Conservation (phyloP, 139 green algal species). For the Chlamydomonas sp. region DNA sequence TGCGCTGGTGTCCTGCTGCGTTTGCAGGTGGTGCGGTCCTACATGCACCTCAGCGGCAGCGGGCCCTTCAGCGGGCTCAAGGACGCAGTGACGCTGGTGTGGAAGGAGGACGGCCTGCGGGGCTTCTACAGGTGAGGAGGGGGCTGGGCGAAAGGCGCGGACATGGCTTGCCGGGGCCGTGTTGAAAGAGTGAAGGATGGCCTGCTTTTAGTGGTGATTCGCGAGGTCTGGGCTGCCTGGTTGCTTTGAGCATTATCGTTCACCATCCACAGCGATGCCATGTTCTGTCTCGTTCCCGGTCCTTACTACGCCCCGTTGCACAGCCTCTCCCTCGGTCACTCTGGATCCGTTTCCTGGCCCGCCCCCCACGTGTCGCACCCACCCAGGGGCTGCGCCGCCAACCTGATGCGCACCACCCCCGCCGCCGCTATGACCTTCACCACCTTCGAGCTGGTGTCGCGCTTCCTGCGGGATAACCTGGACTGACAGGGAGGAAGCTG, state of each 20-base stretch:
- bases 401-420: slow-evolving; percentile 95
- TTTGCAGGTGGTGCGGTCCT: slow-evolving; percentile 68
- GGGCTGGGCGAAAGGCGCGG: slow-evolving; percentile 12
- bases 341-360: slow-evolving; percentile 64
- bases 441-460: slow-evolving; percentile 93
- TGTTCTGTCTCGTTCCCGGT: not conserved
- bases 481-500: no score
- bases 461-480: slow-evolving; percentile 58
- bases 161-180: not conserved
- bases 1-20: not conserved
- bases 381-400: slow-evolving; percentile 80
- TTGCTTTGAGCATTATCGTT: not conserved
- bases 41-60: slow-evolving; percentile 82
- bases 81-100: slow-evolving; percentile 46
- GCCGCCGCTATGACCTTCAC: slow-evolving; percentile 98
- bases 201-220: no score
- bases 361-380: not conserved
- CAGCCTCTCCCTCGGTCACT: not conserved
- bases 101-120: slow-evolving; percentile 67
- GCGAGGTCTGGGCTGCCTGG: no score
- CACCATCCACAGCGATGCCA: not conserved
- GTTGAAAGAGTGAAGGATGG: no score
- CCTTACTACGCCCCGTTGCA: not conserved
- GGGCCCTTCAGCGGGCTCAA: slow-evolving; percentile 76
- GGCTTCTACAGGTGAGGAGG: slow-evolving; percentile 78